Percentiles rank a stretch among this genome's conserved stretches.
Evolutionary conservation across 2,329 filamentous ascomycete genomes (phyloP).

Genomic region (Diatrype stigma): DNA sequence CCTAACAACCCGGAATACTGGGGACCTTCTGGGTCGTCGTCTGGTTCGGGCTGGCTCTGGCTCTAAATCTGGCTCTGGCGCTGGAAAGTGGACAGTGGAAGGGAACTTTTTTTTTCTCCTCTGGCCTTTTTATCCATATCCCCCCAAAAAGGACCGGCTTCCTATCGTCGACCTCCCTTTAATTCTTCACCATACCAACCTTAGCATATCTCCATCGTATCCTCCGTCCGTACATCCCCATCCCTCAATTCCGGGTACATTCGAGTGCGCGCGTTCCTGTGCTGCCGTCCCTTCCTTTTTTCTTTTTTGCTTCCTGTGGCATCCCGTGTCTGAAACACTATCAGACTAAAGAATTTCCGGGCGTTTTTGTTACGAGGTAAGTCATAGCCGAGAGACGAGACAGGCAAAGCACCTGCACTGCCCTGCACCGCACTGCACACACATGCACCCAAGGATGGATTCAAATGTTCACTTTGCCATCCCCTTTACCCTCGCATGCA

Average conservation of each 20-base stretch:
- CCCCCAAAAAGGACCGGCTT: not conserved
- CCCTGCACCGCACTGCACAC: too few relatives aligned
- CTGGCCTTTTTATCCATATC: not conserved
- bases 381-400: not conserved
- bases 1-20: too few relatives aligned
- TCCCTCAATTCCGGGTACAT: not conserved
- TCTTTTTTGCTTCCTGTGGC: not conserved
- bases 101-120: not conserved
- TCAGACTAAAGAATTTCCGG: slow-evolving; percentile 1
- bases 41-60: too few relatives aligned
- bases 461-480: too few relatives aligned
- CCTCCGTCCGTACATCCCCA: not conserved
- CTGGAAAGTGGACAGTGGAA: too few relatives aligned
- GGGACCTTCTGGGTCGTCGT: too few relatives aligned
- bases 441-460: too few relatives aligned
- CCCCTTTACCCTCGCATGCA: too few relatives aligned
- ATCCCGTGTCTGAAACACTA: slow-evolving; percentile 1
- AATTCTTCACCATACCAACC: not conserved
- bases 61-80: too few relatives aligned
- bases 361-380: slow-evolving; percentile 1
- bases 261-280: not conserved
- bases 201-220: not conserved
- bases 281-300: slow-evolving; percentile 1
- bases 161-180: not conserved
- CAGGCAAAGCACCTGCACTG: too few relatives aligned